Percentiles rank a stretch among this genome's conserved stretches.
Conservation (phyloP, 2,329 filamentous ascomycete species). For the Aspergillus proliferans region DNA sequence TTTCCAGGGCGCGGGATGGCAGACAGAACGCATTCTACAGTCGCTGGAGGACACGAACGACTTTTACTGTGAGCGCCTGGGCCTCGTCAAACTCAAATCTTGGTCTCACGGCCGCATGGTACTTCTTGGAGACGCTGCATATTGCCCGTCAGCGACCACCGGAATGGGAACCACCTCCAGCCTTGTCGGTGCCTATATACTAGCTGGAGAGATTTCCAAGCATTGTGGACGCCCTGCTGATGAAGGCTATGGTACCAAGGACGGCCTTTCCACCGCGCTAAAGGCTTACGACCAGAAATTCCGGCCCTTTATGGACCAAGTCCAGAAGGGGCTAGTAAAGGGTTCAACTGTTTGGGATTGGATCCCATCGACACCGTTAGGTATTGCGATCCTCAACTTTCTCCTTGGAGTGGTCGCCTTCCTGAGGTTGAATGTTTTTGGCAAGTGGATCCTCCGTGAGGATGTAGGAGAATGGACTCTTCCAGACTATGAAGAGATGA, state of each 20-base stretch:
- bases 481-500: constrained; percentile 26
- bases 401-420: constrained; percentile 24
- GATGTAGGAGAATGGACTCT: constrained; percentile 30
- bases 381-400: constrained; percentile 26
- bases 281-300: constrained; percentile 40
- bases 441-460: constrained; percentile 25
- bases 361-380: constrained; percentile 25
- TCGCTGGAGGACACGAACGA: constrained; percentile 36
- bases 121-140: constrained; percentile 37
- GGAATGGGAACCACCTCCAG: constrained; percentile 31
- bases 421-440: constrained; percentile 32
- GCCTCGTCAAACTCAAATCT: constrained; percentile 38
- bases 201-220: constrained; percentile 45
- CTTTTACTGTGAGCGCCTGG: constrained; percentile 44
- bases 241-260: constrained; percentile 6
- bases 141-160: constrained; percentile 24
- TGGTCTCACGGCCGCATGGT: constrained; percentile 44
- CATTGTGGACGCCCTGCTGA: constrained; percentile 12
- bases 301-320: constrained; percentile 39
- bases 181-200: constrained; percentile 44
- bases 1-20: constrained; percentile 43
- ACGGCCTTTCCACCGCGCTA: constrained; percentile 27
- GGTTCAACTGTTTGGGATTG: constrained; percentile 2
- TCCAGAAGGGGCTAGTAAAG: constrained; percentile 27
- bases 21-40: constrained; percentile 38